Evolutionary conservation across 305 asterid genomes (phyloP).

Genomic region (Coffea humblotiana): DNA sequence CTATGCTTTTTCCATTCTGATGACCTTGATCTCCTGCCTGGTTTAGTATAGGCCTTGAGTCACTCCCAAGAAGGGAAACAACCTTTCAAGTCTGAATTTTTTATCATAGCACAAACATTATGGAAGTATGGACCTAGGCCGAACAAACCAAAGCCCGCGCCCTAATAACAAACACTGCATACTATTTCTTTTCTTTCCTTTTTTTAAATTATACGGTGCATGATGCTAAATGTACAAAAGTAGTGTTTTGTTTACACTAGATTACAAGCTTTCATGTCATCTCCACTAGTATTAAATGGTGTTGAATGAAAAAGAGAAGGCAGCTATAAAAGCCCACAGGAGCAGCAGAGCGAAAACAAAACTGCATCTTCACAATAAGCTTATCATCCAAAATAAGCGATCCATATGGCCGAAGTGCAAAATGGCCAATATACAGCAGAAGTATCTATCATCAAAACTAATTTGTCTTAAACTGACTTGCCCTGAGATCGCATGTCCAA

Average conservation of each 20-base stretch:
- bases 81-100: no score
- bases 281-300: not conserved
- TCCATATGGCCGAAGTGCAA: not conserved
- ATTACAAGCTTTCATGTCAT: not conserved
- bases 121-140: no score
- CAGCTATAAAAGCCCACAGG: not conserved
- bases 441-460: not conserved
- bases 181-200: no score
- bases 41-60: not conserved
- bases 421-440: not conserved
- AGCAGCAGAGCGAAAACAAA: conserved; percentile 3
- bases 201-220: no score
- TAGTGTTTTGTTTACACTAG: no score
- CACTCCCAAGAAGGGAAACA: not conserved
- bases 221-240: no score
- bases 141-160: no score
- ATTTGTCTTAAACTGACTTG: not conserved
- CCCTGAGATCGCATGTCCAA: not conserved
- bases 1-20: not conserved
- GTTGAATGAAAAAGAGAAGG: not conserved
- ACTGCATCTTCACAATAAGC: not conserved
- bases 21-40: not conserved
- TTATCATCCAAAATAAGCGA: no score
- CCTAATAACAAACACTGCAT: no score
- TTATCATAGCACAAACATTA: not conserved